Percentiles rank a stretch among this genome's conserved stretches.
Evolutionary conservation across 2,329 filamentous ascomycete genomes (phyloP).

Genomic region (Epichloe glyceriae): DNA sequence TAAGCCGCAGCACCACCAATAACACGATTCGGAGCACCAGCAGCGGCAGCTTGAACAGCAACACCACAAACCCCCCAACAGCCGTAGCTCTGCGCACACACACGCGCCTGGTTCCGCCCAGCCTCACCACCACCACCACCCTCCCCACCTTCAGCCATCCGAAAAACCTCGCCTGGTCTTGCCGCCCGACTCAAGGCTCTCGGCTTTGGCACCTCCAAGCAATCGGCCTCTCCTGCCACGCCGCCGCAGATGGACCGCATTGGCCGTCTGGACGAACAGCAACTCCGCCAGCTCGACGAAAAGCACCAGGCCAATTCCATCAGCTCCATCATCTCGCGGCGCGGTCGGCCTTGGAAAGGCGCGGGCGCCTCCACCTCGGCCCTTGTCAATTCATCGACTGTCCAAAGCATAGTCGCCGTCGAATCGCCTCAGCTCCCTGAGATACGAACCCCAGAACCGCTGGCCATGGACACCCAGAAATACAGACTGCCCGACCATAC

Average conservation of each 20-base stretch:
- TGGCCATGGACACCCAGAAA: slow-evolving; percentile 61
- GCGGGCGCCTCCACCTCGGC: slow-evolving; percentile 30
- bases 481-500: slow-evolving; percentile 60
- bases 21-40: slow-evolving; percentile 2
- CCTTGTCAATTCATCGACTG: slow-evolving; percentile 12
- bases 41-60: slow-evolving; percentile 2
- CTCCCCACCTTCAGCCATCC: slow-evolving; percentile 21
- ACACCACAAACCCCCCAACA: slow-evolving; percentile 1
- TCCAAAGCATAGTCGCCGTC: slow-evolving; percentile 13
- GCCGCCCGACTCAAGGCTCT: slow-evolving; percentile 53
- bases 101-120: slow-evolving; percentile 10
- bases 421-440: slow-evolving; percentile 32
- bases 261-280: slow-evolving; percentile 57
- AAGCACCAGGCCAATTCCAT: slow-evolving; percentile 42
- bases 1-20: slow-evolving; percentile 5
- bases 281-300: slow-evolving; percentile 56
- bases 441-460: slow-evolving; percentile 34
- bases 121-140: slow-evolving; percentile 13
- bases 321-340: slow-evolving; percentile 42
- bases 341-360: slow-evolving; percentile 62
- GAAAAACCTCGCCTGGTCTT: slow-evolving; percentile 51
- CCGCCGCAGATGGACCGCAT: slow-evolving; percentile 32
- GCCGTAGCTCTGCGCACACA: slow-evolving; percentile 9
- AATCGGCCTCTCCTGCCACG: slow-evolving; percentile 16
- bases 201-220: slow-evolving; percentile 39